Base-by-base conservation (phyloP, 2,329 filamentous ascomycete genomes). In the Magnaporthiopsis incrustans region DNA sequence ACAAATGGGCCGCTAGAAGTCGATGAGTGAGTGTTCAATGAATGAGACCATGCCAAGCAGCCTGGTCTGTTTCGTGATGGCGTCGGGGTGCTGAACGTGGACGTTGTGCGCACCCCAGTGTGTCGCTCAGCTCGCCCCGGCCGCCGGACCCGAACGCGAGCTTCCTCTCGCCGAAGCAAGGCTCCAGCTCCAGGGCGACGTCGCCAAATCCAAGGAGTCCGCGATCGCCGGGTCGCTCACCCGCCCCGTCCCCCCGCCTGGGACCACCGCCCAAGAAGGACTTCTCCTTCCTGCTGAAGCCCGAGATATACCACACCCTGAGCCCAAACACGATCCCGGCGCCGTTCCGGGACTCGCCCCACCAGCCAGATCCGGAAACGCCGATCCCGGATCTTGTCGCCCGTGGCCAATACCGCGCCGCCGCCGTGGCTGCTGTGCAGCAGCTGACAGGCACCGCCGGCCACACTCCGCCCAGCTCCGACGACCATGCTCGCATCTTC, bases 251-350 rank as follows among this genome's bases (percentile, higher is more conserved):
- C 35, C 61, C 61, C 8, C 44, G 61, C 27, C 57, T 62, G 62
- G 71, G 64, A 66, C 73, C 69, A 69, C 67, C 75, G 61, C 73
- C 79, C n/a, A 75, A 79, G 50, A 89, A 90, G 70, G 89, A 96
- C 77, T 90, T 97, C 69, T 86, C 88, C 25, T 94, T 89, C 73
- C 86, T 97, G 59, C 84, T 95, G 14, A 85, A 88, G 26, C 88
- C 91, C 3, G 86, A 91, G 67, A 89, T 93, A 64, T 97, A 94
- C 78, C 93, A 97, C 72, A 86, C 89, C 1, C 80, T 97, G 30
- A 87, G 89, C 0, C 83, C 83, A 22, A 81, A 86, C 59, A 80
- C 82, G 67, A 75, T 87, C 15, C 85, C 86, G 0, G 71, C 79
- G 0, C 77, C 91, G 3, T 94, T 97, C 74, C 86, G 90, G 66